These are phyloP conservation scores for Paraphoma sp. DNA, from an alignment of 2,329 filamentous ascomycete species.

Conservation along the genomic window DNA sequence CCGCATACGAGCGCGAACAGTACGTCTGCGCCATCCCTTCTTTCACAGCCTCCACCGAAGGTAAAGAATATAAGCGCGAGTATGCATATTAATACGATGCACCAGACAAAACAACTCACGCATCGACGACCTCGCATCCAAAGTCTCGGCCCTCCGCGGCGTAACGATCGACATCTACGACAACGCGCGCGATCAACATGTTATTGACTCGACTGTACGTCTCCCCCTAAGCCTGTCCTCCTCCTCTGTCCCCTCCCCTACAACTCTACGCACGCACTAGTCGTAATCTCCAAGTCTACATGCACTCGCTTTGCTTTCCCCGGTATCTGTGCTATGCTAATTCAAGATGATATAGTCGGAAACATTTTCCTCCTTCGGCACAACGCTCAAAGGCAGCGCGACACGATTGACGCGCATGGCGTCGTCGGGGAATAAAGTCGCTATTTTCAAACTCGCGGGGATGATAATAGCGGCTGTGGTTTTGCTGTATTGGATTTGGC, in stretches of 20 bases:
- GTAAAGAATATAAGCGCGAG: background rate
- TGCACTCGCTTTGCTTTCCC: background rate
- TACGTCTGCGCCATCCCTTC: constrained; percentile 46
- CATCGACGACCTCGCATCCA: constrained; percentile 86
- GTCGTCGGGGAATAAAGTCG: constrained; percentile 85
- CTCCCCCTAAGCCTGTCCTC: too few species aligned
- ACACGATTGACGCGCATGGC: constrained; percentile 88
- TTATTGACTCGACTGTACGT: constrained; percentile 86
- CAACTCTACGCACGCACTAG: background rate
- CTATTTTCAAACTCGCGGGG: constrained; percentile 85
- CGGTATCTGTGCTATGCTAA: background rate
- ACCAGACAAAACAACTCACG: constrained; percentile 87
- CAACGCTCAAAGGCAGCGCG: constrained; percentile 83
- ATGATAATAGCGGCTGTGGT: constrained; percentile 78
- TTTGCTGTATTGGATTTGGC: constrained; percentile 74
- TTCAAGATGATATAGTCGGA: constrained; percentile 66
- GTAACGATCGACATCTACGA: constrained; percentile 99
- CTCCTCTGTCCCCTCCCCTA: constrained; percentile 1
- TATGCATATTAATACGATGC: background rate
- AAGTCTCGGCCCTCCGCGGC: constrained; percentile 89
- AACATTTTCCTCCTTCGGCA: constrained; percentile 87
- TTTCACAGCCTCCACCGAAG: background rate
- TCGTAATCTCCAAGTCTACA: background rate
- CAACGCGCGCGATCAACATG: constrained; percentile 84
- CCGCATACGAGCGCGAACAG: constrained; percentile 66